These are phyloP conservation scores for Verticillium tricorpus DNA, from an alignment of 2,329 filamentous ascomycete species.

Conservation along the genomic window DNA sequence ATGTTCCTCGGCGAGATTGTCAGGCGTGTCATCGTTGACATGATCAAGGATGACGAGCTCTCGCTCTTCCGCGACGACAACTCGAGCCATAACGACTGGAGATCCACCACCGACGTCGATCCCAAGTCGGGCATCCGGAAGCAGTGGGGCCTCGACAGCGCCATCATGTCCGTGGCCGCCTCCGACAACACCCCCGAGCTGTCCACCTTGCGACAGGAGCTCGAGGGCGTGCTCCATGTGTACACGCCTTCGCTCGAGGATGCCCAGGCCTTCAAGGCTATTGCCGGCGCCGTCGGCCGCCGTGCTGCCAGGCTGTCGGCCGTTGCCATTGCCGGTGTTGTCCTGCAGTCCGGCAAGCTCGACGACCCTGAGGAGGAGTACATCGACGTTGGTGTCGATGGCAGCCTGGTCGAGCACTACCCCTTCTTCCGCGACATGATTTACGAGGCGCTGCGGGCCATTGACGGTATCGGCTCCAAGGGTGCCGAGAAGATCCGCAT, in stretches of 20 bases:
- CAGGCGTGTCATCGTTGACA: constrained; percentile 67
- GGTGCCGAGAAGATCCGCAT: constrained; percentile 88
- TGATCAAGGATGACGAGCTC: constrained; percentile 63
- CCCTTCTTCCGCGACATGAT: constrained; percentile 88
- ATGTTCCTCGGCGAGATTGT: constrained; percentile 98
- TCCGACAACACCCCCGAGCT: constrained; percentile 72
- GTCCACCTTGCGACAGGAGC: constrained; percentile 67
- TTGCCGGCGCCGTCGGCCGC: constrained; percentile 79
- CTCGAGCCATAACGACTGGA: constrained; percentile 65
- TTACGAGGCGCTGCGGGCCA: constrained; percentile 70
- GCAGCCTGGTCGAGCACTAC: constrained; percentile 92
- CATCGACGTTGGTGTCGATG: constrained; percentile 88
- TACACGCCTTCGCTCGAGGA: constrained; percentile 76
- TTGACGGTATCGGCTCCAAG: constrained; percentile 70
- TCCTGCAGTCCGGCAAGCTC: constrained; percentile 75
- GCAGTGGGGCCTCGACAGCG: constrained; percentile 87
- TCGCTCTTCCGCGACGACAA: constrained; percentile 74
- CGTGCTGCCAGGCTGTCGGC: constrained; percentile 85
- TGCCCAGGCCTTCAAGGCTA: constrained; percentile 78
- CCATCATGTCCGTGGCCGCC: constrained; percentile 82
- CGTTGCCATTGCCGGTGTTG: constrained; percentile 79
- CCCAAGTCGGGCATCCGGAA: constrained; percentile 64
- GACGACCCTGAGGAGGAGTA: constrained; percentile 60
- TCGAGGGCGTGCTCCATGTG: constrained; percentile 73
- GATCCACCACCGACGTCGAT: constrained; percentile 65